Conservation (phyloP, 306 rosid species). For the Betula pendula region DNA sequence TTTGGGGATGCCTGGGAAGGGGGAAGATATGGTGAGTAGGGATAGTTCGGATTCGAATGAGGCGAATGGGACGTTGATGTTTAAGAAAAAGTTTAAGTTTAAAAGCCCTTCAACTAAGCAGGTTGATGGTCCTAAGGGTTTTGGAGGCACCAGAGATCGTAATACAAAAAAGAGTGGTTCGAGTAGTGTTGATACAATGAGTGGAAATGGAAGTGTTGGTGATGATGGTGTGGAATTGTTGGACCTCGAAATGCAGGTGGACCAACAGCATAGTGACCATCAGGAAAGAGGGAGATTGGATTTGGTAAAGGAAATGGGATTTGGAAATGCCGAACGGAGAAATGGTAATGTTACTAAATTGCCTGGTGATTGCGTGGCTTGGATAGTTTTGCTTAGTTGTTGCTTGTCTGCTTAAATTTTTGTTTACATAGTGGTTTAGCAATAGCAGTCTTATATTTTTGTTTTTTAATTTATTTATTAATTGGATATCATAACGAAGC, state of each 20-base stretch:
- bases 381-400: slow-evolving; percentile 18
- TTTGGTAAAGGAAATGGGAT: slow-evolving; percentile 27
- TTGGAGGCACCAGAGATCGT: slow-evolving; percentile 40
- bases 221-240: slow-evolving; percentile 18
- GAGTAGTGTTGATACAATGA: not conserved
- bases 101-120: slow-evolving; percentile 46
- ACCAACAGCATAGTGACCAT: not conserved
- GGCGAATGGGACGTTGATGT: slow-evolving; percentile 38
- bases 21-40: slow-evolving; percentile 24
- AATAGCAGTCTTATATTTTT: not conserved
- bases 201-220: slow-evolving; percentile 30
- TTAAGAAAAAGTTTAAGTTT: slow-evolving; percentile 54
- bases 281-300: slow-evolving; percentile 17
- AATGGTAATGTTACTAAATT: slow-evolving; percentile 56
- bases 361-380: not conserved
- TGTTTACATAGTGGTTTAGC: not conserved
- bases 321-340: slow-evolving; percentile 24
- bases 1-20: slow-evolving; percentile 32
- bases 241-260: slow-evolving; percentile 6
- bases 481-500: not conserved
- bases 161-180: slow-evolving; percentile 29
- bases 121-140: slow-evolving; percentile 57
- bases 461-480: not conserved
- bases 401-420: not conserved
- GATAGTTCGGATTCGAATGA: slow-evolving; percentile 30